phyloP scores from a whole-genome alignment of 1,284 basidiomycete species.

The Ceratobasidium sp. region DNA sequence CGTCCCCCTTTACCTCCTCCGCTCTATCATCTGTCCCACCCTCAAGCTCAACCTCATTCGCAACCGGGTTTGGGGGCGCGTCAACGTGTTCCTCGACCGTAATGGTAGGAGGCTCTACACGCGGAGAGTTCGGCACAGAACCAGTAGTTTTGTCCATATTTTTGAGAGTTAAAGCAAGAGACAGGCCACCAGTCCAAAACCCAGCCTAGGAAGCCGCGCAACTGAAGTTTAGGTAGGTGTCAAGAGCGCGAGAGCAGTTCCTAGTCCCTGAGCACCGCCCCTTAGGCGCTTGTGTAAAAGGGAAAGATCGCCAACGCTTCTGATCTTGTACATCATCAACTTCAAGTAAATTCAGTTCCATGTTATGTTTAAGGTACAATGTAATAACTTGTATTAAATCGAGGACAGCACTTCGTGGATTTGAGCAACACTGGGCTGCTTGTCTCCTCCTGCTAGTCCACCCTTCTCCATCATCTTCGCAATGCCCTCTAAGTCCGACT shows the following conservation, averaged over 20 bases:
- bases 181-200: conserved; percentile 4
- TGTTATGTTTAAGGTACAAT: not conserved
- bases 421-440: conserved; percentile 25
- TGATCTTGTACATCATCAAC: conserved; percentile 9
- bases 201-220: conserved; percentile 7
- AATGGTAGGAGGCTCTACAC: conserved; percentile 22
- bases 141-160: conserved; percentile 20
- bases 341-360: not conserved
- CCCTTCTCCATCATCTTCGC: conserved; percentile 33
- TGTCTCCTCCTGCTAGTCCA: conserved; percentile 15
- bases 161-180: not conserved
- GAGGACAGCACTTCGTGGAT: conserved; percentile 28
- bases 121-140: conserved; percentile 12
- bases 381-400: not conserved
- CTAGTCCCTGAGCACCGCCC: conserved; percentile 32
- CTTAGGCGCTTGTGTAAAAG: conserved; percentile 6
- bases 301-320: not conserved
- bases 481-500: conserved; percentile 28
- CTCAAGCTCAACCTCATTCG: not conserved
- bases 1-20: not conserved
- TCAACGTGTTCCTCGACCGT: conserved; percentile 33
- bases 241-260: conserved; percentile 17
- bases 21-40: not conserved
- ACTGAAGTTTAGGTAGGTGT: not conserved
- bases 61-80: conserved; percentile 27